phyloP scores from a whole-genome alignment of 139 green algal species.

The Choricystis sp. region DNA sequence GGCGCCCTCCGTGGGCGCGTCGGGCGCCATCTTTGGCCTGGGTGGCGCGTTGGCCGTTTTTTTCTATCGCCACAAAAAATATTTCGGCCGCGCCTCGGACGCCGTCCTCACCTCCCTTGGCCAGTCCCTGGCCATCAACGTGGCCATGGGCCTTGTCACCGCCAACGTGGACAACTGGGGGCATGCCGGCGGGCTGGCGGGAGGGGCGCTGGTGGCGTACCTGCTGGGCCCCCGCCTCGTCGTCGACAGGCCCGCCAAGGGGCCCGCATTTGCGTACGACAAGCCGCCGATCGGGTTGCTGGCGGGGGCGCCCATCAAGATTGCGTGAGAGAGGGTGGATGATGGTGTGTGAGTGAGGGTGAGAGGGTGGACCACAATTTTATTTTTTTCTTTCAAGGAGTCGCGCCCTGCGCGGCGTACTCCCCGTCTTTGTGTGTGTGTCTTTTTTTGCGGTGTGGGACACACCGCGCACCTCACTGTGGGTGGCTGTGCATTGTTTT shows the following conservation, averaged over 20 bases:
- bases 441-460: no score
- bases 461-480: no score
- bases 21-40: conserved; percentile 11
- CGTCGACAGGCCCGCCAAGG: background rate
- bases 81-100: conserved; percentile 17
- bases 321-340: background rate
- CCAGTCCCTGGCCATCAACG: conserved; percentile 23
- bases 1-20: conserved; percentile 16
- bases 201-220: conserved; percentile 18
- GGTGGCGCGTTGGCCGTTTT: conserved; percentile 23
- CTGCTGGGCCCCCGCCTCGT: conserved; percentile 21
- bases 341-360: no score
- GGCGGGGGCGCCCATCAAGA: background rate
- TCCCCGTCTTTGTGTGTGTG: no score
- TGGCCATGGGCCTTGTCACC: conserved; percentile 14
- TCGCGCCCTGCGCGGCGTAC: no score
- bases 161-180: conserved; percentile 31
- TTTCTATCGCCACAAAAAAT: conserved; percentile 18
- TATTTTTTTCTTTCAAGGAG: no score
- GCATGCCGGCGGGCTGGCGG: conserved; percentile 29
- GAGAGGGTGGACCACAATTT: no score
- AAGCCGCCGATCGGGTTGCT: background rate
- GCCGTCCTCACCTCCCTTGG: conserved; percentile 16
- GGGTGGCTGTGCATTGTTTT: no score
- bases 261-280: background rate